These are phyloP conservation scores for Pyrus communis DNA, from an alignment of 306 rosid genomes.

Conservation along the genomic window DNA sequence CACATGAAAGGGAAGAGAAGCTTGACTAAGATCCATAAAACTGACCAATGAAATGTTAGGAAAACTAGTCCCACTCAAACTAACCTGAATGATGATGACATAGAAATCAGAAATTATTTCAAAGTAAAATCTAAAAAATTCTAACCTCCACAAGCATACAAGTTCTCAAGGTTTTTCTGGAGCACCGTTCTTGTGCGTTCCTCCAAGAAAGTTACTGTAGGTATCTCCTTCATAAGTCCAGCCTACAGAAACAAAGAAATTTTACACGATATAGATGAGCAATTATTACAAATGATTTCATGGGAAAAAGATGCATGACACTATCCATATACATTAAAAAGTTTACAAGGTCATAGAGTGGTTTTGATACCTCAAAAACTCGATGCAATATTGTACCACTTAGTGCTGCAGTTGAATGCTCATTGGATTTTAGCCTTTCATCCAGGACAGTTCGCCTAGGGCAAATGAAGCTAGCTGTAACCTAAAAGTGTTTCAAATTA, in stretches of 20 bases:
- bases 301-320: neutral
- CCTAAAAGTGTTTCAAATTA: slow-evolving; percentile 38
- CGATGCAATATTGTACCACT: slow-evolving; percentile 87
- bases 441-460: slow-evolving; percentile 82
- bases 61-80: neutral
- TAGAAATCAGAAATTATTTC: neutral
- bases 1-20: slow-evolving; percentile 12
- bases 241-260: slow-evolving; percentile 41
- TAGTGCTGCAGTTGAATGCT: slow-evolving; percentile 68
- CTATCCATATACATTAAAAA: neutral
- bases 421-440: slow-evolving; percentile 72
- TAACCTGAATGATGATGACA: neutral
- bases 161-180: slow-evolving; percentile 60
- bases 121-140: neutral
- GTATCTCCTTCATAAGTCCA: slow-evolving; percentile 58
- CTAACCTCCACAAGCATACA: slow-evolving; percentile 87
- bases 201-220: slow-evolving; percentile 54
- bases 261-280: neutral
- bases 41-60: slow-evolving; percentile 1
- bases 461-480: slow-evolving; percentile 72
- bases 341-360: slow-evolving; percentile 6
- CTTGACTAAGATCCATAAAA: slow-evolving; percentile 3
- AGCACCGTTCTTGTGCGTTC: slow-evolving; percentile 53
- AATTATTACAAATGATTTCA: neutral
- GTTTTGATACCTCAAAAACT: slow-evolving; percentile 68